phyloP scores from a whole-genome alignment of 2,329 filamentous ascomycete genomes.

The Cordyceps javanica region DNA sequence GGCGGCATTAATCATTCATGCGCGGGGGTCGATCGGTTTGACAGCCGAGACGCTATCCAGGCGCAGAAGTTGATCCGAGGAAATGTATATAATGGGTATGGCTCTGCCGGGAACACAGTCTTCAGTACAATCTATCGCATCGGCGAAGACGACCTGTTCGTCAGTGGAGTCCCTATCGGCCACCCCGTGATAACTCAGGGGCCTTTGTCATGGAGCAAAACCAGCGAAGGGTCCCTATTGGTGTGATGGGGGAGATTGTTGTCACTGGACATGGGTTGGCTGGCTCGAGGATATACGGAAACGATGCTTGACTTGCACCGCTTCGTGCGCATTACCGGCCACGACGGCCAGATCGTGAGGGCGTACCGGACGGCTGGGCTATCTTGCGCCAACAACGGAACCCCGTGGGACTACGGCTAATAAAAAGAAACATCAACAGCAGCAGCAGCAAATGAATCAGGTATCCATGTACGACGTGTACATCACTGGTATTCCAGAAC shows the following conservation, averaged over 20 bases:
- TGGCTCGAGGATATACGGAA: slow-evolving; percentile 19
- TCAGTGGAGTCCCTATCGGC: slow-evolving; percentile 20
- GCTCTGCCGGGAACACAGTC: slow-evolving; percentile 20
- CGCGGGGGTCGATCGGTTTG: slow-evolving; percentile 22
- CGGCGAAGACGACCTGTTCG: neutral
- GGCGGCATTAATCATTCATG: too few relatives aligned
- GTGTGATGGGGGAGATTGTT: slow-evolving; percentile 22
- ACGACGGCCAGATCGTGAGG: slow-evolving; percentile 8
- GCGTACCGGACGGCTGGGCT: slow-evolving; percentile 25
- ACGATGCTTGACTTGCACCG: slow-evolving; percentile 6
- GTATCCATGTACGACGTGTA: too few relatives aligned
- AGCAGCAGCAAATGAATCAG: too few relatives aligned
- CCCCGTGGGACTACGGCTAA: too few relatives aligned
- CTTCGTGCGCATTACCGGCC: slow-evolving; percentile 14
- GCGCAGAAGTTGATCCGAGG: slow-evolving; percentile 2
- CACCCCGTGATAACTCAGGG: slow-evolving; percentile 18
- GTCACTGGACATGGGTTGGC: slow-evolving; percentile 19
- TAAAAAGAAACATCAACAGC: too few relatives aligned
- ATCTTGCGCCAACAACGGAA: too few relatives aligned
- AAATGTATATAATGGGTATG: slow-evolving; percentile 18
- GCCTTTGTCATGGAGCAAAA: slow-evolving; percentile 17
- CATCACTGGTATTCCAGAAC: too few relatives aligned
- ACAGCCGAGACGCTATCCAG: slow-evolving; percentile 1
- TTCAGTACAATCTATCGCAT: slow-evolving; percentile 16
- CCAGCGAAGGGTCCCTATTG: slow-evolving; percentile 16